Conservation (phyloP, 768 basidiomycete genomes). For the Pholiota molesta region DNA sequence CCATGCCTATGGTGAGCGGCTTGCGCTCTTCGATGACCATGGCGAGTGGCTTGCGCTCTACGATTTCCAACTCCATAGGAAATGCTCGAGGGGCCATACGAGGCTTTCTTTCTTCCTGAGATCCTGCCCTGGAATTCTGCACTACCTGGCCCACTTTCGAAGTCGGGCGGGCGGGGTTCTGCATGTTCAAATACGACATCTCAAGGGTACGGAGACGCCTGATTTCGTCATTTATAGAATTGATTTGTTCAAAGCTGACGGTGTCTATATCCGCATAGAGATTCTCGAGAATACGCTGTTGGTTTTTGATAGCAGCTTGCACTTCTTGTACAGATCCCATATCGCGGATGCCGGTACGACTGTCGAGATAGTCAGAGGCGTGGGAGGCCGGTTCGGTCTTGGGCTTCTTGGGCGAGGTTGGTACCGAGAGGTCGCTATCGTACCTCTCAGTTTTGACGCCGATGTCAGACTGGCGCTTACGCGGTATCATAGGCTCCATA, state of each 20-base stretch:
- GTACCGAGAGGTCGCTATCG: background rate
- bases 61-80: background rate
- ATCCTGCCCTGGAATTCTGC: background rate
- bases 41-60: background rate
- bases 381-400: background rate
- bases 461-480: slow-evolving; percentile 39
- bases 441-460: slow-evolving; percentile 21
- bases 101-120: background rate
- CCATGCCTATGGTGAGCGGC: background rate
- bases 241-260: background rate
- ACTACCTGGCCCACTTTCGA: background rate
- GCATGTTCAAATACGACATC: background rate
- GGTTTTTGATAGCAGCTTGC: background rate
- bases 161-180: background rate
- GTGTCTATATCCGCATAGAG: background rate
- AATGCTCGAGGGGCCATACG: background rate
- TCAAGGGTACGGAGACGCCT: background rate
- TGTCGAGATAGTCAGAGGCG: background rate
- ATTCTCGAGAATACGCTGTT: background rate
- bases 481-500: slow-evolving; percentile 31
- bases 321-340: background rate
- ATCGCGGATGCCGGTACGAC: background rate
- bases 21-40: background rate
- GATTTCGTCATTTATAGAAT: background rate
- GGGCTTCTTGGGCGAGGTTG: background rate